A percentile compares a stretch with the other conserved stretches of the same genome.
Conservation (phyloP, 1,139 yeast genomes). For the Sugiyamaella grinbergsii region DNA sequence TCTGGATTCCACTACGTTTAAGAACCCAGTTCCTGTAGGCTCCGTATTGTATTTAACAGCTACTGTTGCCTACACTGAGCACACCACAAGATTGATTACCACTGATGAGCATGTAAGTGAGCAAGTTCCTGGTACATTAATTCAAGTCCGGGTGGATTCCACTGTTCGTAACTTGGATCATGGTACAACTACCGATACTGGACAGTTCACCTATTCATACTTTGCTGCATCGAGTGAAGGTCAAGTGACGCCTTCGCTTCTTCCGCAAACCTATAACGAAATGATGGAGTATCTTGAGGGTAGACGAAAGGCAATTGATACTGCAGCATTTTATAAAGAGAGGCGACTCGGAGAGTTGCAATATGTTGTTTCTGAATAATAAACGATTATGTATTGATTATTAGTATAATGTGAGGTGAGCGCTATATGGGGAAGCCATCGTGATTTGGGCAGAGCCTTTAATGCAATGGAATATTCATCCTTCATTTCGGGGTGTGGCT, state of each 20-base stretch:
- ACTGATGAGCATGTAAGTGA: conserved; percentile 40
- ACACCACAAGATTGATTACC: conserved; percentile 32
- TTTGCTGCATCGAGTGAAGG: conserved; percentile 59
- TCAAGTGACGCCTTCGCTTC: conserved; percentile 50
- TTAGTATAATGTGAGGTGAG: not conserved
- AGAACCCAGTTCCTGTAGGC: conserved; percentile 94
- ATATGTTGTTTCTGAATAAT: conserved; percentile 30
- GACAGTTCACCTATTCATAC: conserved; percentile 85
- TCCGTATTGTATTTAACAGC: conserved; percentile 82
- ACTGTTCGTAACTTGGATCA: conserved; percentile 68
- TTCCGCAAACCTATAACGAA: conserved; percentile 86
- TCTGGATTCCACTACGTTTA: conserved; percentile 85
- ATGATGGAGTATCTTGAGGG: conserved; percentile 92
- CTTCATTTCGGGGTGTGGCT: not conserved
- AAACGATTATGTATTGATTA: not conserved
- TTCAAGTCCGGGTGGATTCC: conserved; percentile 88
- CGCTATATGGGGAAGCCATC: not conserved
- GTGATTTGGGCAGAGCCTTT: not conserved
- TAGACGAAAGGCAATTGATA: conserved; percentile 82
- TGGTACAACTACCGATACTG: conserved; percentile 66
- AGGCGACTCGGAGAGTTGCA: conserved; percentile 28
- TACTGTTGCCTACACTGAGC: conserved; percentile 70
- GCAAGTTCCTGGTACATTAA: conserved; percentile 80
- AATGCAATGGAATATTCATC: not conserved
- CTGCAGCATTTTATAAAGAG: conserved; percentile 56